These are phyloP conservation scores for Sphaerobolus stellatus DNA, from an alignment of 1,284 basidiomycete genomes.

Conservation along the genomic window DNA sequence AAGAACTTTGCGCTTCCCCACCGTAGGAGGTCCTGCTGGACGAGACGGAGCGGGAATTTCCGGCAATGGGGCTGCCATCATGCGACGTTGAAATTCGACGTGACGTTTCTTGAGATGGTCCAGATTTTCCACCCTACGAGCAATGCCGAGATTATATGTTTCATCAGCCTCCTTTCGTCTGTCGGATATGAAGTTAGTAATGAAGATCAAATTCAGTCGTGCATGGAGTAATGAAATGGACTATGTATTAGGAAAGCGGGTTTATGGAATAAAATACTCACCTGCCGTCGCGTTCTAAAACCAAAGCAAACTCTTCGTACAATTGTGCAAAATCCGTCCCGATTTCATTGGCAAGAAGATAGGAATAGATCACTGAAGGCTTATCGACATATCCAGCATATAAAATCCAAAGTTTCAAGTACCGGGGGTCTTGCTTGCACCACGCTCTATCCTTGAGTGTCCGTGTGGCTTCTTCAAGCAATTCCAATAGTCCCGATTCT, in stretches of 20 bases:
- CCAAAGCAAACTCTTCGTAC: conserved; percentile 84
- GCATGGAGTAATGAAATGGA: not conserved
- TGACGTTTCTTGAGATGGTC: conserved; percentile 86
- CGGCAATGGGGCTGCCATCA: conserved; percentile 21
- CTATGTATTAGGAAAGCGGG: not conserved
- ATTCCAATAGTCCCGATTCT: conserved; percentile 63
- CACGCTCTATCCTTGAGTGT: conserved; percentile 77
- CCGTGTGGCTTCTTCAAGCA: conserved; percentile 75
- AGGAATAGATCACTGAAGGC: conserved; percentile 59
- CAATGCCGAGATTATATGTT: conserved; percentile 83
- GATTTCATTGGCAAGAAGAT: conserved; percentile 75
- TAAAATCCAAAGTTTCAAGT: conserved; percentile 85
- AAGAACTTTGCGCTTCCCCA: conserved; percentile 5
- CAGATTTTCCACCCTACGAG: conserved; percentile 76
- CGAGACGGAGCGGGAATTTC: conserved; percentile 7
- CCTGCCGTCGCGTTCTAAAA: conserved; percentile 72
- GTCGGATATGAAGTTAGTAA: conserved; percentile 6
- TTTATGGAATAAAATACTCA: conserved; percentile 42
- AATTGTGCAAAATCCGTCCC: conserved; percentile 75
- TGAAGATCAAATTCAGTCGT: not conserved
- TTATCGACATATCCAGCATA: conserved; percentile 66
- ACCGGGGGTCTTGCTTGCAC: conserved; percentile 85
- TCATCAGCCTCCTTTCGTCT: conserved; percentile 79
- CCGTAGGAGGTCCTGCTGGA: not conserved
- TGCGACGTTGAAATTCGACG: conserved; percentile 80